A percentile compares a stretch with the other conserved stretches of the same genome.
These are phyloP conservation scores for Physcomitrellopsis africana DNA, from an alignment of 225 moss, liverwort and hornwort species.

Conservation along the genomic window DNA sequence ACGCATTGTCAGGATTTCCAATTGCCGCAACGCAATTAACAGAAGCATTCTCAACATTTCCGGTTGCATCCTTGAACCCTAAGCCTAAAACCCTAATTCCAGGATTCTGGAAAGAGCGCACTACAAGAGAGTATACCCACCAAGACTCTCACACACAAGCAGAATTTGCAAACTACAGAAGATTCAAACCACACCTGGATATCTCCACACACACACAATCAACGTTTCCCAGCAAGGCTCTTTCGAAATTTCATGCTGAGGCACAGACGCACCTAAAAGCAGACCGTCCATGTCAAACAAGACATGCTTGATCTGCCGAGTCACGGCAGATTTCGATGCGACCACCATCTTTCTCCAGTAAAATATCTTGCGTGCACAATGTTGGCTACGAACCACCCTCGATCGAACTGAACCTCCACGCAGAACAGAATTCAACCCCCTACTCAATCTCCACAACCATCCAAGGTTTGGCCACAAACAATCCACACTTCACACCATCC, in stretches of 20 bases:
- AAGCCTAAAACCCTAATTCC: conserved; percentile 11
- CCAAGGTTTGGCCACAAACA: too few relatives aligned
- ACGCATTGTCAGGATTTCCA: not conserved
- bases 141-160: not conserved
- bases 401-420: not conserved
- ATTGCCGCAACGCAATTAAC: not conserved
- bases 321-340: conserved; percentile 21
- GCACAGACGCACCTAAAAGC: conserved; percentile 60
- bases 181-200: not conserved
- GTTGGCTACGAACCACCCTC: not conserved
- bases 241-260: not conserved
- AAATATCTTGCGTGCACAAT: not conserved
- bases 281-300: conserved; percentile 98
- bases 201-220: not conserved
- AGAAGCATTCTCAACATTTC: not conserved
- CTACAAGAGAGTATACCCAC: not conserved
- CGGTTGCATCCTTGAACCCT: conserved; percentile 12
- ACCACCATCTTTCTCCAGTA: conserved; percentile 36
- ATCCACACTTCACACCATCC: too few relatives aligned
- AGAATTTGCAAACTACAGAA: not conserved
- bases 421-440: not conserved
- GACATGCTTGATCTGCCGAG: conserved; percentile 65
- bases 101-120: not conserved
- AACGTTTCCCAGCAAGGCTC: not conserved
- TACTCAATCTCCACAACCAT: too few relatives aligned